phyloP scores from a whole-genome alignment of 2,329 filamentous ascomycete genomes.

The Penicillium sp. region DNA sequence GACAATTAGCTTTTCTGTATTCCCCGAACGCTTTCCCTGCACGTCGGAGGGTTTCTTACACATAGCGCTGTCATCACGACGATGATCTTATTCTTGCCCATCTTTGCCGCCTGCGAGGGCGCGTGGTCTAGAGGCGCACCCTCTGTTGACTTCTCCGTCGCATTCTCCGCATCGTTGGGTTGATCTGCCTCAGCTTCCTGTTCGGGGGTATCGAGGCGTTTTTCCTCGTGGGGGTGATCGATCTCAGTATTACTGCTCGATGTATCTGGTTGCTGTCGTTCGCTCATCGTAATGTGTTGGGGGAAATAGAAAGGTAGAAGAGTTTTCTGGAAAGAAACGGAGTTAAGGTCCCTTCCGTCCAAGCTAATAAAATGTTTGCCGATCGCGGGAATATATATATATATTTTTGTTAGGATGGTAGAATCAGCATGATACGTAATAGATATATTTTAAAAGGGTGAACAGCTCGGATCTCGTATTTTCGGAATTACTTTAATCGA shows the following conservation, averaged over 20 bases:
- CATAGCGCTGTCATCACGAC: conserved; percentile 46
- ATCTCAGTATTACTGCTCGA: conserved; percentile 19
- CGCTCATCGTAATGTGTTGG: conserved; percentile 8
- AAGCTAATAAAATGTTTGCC: not conserved
- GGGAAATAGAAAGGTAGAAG: not conserved
- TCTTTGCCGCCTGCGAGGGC: conserved; percentile 39
- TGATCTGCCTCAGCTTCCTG: conserved; percentile 4
- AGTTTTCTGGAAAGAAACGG: not conserved
- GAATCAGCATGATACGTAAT: not conserved
- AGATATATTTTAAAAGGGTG: not conserved
- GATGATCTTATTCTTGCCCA: conserved; percentile 43
- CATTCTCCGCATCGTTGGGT: conserved; percentile 7
- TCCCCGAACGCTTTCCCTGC: not conserved
- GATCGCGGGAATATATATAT: not conserved
- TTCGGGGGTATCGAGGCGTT: conserved; percentile 7
- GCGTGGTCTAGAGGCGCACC: conserved; percentile 32
- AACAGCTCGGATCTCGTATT: not conserved
- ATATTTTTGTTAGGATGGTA: not conserved
- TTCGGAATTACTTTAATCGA: not conserved
- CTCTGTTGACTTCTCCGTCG: conserved; percentile 18
- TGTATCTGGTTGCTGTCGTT: conserved; percentile 8
- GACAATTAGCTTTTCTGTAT: conserved; percentile 16
- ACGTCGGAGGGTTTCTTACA: conserved; percentile 26
- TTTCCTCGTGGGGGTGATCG: conserved; percentile 11
- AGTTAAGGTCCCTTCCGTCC: not conserved